These are phyloP conservation scores for Mucor ambiguus DNA, from an alignment of 371 early-diverging fungal genomes.

Conservation along the genomic window DNA sequence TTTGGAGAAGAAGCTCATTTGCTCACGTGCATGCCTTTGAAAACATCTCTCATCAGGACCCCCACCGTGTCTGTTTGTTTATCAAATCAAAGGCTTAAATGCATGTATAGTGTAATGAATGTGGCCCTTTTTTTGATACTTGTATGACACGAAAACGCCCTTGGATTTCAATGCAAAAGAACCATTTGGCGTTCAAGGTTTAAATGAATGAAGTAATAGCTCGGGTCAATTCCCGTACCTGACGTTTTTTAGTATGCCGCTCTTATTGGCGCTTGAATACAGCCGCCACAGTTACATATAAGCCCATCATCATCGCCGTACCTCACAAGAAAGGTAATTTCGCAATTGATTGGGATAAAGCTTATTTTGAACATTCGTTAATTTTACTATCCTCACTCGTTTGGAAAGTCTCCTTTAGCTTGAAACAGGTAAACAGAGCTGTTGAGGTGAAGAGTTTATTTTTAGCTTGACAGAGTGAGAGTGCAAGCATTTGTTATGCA, in stretches of 20 bases:
- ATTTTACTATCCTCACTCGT: background rate
- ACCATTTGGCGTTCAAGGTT: background rate
- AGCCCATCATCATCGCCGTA: background rate
- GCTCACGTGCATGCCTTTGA: background rate
- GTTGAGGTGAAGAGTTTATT: background rate
- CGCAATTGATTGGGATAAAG: background rate
- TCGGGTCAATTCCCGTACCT: conserved; percentile 10
- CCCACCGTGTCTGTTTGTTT: background rate
- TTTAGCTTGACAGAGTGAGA: background rate
- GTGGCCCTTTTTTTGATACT: background rate
- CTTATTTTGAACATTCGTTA: background rate
- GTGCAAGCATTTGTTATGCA: background rate
- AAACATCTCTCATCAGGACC: background rate
- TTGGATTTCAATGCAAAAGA: background rate
- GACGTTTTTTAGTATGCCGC: background rate
- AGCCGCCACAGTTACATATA: background rate
- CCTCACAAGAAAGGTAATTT: background rate
- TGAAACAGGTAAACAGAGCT: background rate
- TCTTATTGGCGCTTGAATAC: background rate
- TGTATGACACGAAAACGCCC: conserved; percentile 1
- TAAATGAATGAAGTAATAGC: background rate
- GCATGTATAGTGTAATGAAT: background rate
- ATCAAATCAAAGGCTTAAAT: background rate
- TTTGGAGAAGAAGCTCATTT: background rate
- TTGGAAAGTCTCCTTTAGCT: background rate